Conservation (phyloP, 2,329 filamentous ascomycete species). For the Pestalotiopsis sp. region DNA sequence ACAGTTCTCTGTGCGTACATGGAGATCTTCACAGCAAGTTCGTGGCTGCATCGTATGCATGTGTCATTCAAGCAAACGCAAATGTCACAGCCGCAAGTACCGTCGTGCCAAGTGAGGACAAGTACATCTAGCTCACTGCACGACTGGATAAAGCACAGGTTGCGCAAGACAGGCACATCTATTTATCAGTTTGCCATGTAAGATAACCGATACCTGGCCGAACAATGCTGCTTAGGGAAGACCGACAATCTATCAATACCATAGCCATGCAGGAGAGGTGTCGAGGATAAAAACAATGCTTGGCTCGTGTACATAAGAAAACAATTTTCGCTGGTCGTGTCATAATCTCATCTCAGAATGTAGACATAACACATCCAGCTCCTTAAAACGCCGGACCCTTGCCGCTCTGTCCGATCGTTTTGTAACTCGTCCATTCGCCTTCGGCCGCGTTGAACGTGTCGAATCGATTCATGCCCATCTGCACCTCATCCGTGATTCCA, state of each 20-base stretch:
- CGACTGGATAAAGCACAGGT: too few species aligned
- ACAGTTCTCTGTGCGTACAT: too few species aligned
- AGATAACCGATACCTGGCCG: neutral
- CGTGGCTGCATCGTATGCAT: too few species aligned
- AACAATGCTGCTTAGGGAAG: slow-evolving; percentile 3
- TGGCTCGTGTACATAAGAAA: neutral
- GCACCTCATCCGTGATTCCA: slow-evolving; percentile 46
- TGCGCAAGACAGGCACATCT: neutral
- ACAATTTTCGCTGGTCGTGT: slow-evolving; percentile 1
- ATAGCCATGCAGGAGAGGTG: slow-evolving; percentile 6
- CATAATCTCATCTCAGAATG: neutral
- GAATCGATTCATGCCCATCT: slow-evolving; percentile 50
- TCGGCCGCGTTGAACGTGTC: slow-evolving; percentile 56
- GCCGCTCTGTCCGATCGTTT: slow-evolving; percentile 53
- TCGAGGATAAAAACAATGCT: slow-evolving; percentile 2
- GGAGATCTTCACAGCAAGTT: too few species aligned
- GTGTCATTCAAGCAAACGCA: too few species aligned
- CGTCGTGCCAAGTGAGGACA: too few species aligned
- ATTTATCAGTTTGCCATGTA: neutral
- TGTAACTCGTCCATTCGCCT: slow-evolving; percentile 49
- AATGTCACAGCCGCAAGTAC: too few species aligned
- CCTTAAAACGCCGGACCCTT: slow-evolving; percentile 38
- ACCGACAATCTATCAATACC: neutral
- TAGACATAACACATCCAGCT: slow-evolving; percentile 21
- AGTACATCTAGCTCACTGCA: too few species aligned